Evolutionary conservation across 208 protist species (phyloP).

Genomic region (Porcisia hertigi): DNA sequence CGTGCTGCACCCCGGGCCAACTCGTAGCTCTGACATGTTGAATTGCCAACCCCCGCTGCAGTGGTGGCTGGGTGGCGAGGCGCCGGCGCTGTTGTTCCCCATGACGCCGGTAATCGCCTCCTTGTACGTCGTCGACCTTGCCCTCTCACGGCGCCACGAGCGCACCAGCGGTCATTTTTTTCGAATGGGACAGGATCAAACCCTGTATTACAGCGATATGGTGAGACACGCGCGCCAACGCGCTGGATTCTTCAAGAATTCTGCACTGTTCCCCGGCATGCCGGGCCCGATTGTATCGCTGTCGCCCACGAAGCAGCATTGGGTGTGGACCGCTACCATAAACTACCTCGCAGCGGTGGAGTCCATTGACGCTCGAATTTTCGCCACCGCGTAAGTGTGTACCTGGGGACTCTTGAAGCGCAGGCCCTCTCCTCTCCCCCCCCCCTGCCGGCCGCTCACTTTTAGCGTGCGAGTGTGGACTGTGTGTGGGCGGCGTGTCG

Average conservation of each 20-base stretch:
- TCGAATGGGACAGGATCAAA: conserved; percentile 77
- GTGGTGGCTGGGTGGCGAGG: conserved; percentile 41
- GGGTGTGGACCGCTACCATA: conserved; percentile 51
- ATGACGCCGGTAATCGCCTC: conserved; percentile 59
- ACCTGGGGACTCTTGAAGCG: neutral
- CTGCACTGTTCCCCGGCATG: conserved; percentile 53
- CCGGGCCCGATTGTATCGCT: conserved; percentile 47
- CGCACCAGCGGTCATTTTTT: conserved; percentile 68
- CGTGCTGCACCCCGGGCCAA: conserved; percentile 57
- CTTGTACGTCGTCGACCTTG: conserved; percentile 63
- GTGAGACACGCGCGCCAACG: conserved; percentile 23
- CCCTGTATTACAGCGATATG: conserved; percentile 32
- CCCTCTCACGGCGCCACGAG: conserved; percentile 57
- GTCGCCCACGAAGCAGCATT: conserved; percentile 39
- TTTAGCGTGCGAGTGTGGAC: neutral
- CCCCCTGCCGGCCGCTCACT: neutral
- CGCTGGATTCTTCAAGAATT: conserved; percentile 54
- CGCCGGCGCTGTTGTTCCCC: conserved; percentile 39
- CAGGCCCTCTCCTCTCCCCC: conserved; percentile 1
- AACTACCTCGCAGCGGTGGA: conserved; percentile 39
- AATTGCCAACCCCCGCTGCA: conserved; percentile 47
- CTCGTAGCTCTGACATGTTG: conserved; percentile 39
- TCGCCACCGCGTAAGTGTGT: conserved; percentile 16
- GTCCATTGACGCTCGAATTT: conserved; percentile 22
- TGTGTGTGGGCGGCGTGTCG: neutral